Percentiles rank a stretch among this genome's conserved stretches.
phyloP scores from a whole-genome alignment of 2,329 filamentous ascomycete species.

The Colletotrichum chrysophilum region DNA sequence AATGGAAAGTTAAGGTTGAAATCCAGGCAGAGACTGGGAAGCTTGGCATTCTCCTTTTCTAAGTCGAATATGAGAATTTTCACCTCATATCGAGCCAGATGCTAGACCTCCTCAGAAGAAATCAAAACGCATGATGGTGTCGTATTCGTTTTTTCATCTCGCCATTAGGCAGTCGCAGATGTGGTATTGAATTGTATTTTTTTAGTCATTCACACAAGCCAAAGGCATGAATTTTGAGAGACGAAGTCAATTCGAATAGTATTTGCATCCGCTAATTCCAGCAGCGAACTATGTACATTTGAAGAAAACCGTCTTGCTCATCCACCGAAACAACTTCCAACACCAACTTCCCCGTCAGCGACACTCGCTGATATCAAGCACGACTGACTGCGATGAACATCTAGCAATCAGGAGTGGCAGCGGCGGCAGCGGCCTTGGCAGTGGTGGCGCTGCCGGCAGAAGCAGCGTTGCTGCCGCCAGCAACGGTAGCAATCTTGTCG shows the following conservation, averaged over 20 bases:
- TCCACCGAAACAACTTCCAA: not conserved
- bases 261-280: conserved; percentile 2
- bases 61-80: not conserved
- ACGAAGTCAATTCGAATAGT: not conserved
- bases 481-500: not conserved
- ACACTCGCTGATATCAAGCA: not conserved
- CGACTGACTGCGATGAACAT: not conserved
- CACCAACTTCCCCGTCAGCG: not conserved
- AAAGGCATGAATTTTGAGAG: not conserved
- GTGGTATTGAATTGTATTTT: not conserved
- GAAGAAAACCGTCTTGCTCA: not conserved
- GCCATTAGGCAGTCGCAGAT: not conserved
- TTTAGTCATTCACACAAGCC: not conserved
- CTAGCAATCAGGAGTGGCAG: not conserved
- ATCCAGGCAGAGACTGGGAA: not conserved
- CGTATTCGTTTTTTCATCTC: not conserved
- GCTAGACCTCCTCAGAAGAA: not conserved
- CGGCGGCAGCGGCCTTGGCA: not conserved
- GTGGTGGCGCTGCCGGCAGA: not conserved
- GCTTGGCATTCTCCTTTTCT: not conserved
- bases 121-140: not conserved
- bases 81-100: not conserved
- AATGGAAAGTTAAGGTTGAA: not conserved
- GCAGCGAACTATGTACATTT: conserved; percentile 7
- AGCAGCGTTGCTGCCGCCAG: not conserved